Evolutionary conservation across 495 filamentous ascomycete genomes (phyloP), one percentile per base, ranked within the genome.

Genomic region (Tuber melanosporum): DNA sequence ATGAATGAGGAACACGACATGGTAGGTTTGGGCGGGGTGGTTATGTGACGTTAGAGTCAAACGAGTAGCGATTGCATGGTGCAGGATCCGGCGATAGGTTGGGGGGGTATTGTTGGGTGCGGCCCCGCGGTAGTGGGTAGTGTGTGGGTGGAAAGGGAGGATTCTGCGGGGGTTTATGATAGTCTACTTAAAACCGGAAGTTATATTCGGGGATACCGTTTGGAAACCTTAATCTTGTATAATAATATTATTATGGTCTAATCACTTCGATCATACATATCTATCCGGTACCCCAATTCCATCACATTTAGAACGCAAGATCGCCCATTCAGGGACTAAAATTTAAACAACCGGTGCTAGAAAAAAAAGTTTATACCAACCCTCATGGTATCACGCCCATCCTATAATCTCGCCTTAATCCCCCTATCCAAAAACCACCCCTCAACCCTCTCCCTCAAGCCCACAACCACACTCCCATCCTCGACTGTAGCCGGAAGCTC

Each of bases 321-420:
- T 26, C 0, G 32, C n/a, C 26, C 57, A 26, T 6, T 17, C 26
- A 66, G 36, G 57, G 12, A 36, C 57, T 66, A 36, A n/a, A n/a
- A n/a, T n/a, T n/a, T n/a, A n/a, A 66, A 57, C 7, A 57, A 3
- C 12, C 26, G 36, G 14, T 26, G 0, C 57, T 36, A 17, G 26
- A 32, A 66, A 26, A 66, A 36, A 66, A 52, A 66, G 17, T 26
- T 26, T 36, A 15, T 17, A 17, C 3, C 0, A 10, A 57, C 7
- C 26, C 26, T 17, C 57, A 32, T 66, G 57, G 52, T 36, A 66
- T 66, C 49, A 26, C 22, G n/a, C n/a, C 12, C 57, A 15, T 22
- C 14, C 57, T 85, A 91, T 81, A 91, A 82, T 84, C 91, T 93
- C 42, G 90, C 86, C 84, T 86, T 88, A 44, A 74, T 83, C 83